Evolutionary conservation across 2,329 filamentous ascomycete genomes (phyloP).

Genomic region (Colletotrichum aenigma): DNA sequence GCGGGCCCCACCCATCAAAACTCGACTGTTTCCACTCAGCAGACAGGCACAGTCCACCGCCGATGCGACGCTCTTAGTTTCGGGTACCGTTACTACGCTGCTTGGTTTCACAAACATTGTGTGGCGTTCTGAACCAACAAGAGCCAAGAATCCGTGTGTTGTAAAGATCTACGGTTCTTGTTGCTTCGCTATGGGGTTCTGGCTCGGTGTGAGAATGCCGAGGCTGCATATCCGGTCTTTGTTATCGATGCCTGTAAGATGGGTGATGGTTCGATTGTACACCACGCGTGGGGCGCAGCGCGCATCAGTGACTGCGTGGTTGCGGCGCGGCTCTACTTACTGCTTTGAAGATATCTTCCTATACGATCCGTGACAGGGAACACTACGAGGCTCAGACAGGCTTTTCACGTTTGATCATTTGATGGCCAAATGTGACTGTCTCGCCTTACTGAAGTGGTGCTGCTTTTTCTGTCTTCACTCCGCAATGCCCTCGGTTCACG

Average conservation of each 20-base stretch:
- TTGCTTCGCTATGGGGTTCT: neutral
- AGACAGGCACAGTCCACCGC: neutral
- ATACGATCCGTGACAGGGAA: neutral
- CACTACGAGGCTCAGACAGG: neutral
- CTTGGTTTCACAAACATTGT: neutral
- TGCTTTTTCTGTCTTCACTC: too few relatives aligned
- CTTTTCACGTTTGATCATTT: too few relatives aligned
- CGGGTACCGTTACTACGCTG: neutral
- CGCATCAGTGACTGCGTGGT: neutral
- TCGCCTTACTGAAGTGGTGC: too few relatives aligned
- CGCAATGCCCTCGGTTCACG: too few relatives aligned
- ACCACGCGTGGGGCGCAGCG: neutral
- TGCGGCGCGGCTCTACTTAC: neutral
- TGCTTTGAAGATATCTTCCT: too few relatives aligned
- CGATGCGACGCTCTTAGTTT: constrained; percentile 5
- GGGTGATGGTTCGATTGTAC: neutral
- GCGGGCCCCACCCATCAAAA: neutral
- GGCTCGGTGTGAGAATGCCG: neutral
- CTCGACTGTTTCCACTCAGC: neutral
- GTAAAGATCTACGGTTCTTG: neutral
- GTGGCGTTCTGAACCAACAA: neutral
- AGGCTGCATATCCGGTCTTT: neutral
- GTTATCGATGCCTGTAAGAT: neutral
- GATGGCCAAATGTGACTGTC: too few relatives aligned
- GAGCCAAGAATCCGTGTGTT: neutral